phyloP scores from a whole-genome alignment of 805 yeast species.

The Wickerhamiella domercqiae region DNA sequence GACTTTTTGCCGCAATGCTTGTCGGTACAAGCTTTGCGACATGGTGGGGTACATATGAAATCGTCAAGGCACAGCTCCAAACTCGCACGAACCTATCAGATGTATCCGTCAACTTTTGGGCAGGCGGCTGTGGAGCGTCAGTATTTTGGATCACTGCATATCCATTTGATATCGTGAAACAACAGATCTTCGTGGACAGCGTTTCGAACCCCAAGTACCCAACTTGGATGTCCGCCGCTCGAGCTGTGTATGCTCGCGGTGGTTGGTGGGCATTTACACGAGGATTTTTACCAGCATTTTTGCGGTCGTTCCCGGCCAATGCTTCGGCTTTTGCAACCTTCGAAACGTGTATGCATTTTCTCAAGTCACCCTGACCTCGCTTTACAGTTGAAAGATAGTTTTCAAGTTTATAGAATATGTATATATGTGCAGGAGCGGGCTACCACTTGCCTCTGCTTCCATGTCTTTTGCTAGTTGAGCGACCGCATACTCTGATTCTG shows the following conservation, averaged over 20 bases:
- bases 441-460: no score
- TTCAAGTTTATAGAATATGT: no score
- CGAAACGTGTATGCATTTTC: no score
- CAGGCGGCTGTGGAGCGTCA: conserved; percentile 72
- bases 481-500: no score
- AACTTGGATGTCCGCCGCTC: conserved; percentile 57
- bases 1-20: conserved; percentile 70
- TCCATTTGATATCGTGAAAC: conserved; percentile 80
- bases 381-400: no score
- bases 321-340: conserved; percentile 87
- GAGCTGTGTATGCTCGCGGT: conserved; percentile 39
- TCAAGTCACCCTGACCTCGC: no score
- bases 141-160: conserved; percentile 80
- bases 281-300: conserved; percentile 66
- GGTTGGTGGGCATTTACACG: conserved; percentile 62
- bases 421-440: no score
- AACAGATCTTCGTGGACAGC: conserved; percentile 66
- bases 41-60: conserved; percentile 90
- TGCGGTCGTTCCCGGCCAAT: conserved; percentile 80
- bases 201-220: conserved; percentile 57
- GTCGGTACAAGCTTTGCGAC: conserved; percentile 75
- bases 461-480: no score
- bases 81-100: conserved; percentile 48
- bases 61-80: conserved; percentile 55
- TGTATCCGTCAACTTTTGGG: conserved; percentile 73